Percentiles rank a stretch among this genome's conserved stretches.
Evolutionary conservation across 495 filamentous ascomycete species (phyloP).

Genomic region (Neurospora hispaniola): DNA sequence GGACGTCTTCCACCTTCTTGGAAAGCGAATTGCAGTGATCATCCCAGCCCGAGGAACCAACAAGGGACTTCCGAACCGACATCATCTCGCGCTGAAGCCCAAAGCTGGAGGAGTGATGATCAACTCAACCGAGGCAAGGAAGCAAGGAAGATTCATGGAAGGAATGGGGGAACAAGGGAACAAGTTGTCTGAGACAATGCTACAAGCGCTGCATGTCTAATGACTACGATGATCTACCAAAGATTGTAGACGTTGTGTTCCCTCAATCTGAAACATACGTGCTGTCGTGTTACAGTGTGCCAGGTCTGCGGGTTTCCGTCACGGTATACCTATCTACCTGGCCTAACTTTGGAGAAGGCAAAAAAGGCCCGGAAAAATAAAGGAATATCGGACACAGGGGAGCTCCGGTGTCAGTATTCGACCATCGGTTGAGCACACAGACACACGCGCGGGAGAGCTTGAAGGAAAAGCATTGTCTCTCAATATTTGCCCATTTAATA

Average conservation of each 20-base stretch:
- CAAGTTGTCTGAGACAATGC: not conserved
- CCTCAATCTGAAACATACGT: not conserved
- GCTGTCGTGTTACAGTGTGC: not conserved
- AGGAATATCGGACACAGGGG: not conserved
- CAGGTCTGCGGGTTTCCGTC: not conserved
- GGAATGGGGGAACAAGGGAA: not conserved
- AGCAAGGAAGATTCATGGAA: not conserved
- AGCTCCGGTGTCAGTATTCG: not conserved
- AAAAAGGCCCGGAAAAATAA: not conserved
- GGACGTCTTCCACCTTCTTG: not conserved
- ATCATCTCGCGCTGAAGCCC: not conserved
- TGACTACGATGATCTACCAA: not conserved
- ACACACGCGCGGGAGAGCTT: not conserved
- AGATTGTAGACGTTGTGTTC: not conserved
- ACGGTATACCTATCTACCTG: not conserved
- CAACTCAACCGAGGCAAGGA: not conserved
- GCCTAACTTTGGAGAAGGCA: not conserved
- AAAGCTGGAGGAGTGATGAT: not conserved
- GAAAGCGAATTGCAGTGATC: not conserved
- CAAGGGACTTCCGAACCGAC: not conserved
- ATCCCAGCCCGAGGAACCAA: not conserved
- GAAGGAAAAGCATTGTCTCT: not conserved
- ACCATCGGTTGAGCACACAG: not conserved
- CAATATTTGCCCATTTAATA: not conserved
- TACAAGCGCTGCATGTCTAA: too few species aligned